Conservation (phyloP, 257 asterid species). For the Solanum chmielewskii region DNA sequence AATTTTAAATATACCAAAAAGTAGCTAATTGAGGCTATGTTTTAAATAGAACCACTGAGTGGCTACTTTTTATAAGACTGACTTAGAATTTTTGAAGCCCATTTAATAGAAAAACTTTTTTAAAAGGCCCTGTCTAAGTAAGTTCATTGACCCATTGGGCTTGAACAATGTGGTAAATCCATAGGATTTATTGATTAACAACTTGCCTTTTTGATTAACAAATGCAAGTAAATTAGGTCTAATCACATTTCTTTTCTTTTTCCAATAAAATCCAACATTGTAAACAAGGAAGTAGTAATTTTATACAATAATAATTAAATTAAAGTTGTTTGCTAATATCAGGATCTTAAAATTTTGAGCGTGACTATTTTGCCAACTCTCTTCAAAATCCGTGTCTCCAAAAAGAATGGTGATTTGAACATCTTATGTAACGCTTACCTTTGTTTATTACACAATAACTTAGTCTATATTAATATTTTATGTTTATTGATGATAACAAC, state of each 20-base stretch:
- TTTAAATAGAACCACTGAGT: background rate
- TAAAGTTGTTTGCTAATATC: too few relatives aligned
- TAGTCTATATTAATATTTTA: too few relatives aligned
- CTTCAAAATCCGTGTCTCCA: too few relatives aligned
- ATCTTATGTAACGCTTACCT: too few relatives aligned
- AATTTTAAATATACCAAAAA: background rate
- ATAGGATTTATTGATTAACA: background rate
- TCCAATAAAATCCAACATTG: background rate
- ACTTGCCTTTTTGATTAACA: background rate
- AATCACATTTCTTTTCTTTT: too few relatives aligned
- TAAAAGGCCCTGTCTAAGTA: background rate
- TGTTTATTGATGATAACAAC: too few relatives aligned
- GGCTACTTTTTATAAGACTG: background rate
- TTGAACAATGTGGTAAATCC: background rate
- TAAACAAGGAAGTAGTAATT: too few relatives aligned
- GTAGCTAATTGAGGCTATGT: background rate
- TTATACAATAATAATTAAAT: too few relatives aligned
- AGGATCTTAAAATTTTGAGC: too few relatives aligned
- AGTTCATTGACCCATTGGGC: background rate
- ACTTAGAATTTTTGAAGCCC: background rate
- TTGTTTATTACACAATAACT: too few relatives aligned
- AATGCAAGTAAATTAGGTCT: background rate
- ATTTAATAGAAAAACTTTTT: background rate
- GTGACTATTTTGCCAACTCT: too few relatives aligned
- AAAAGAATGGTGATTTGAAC: too few relatives aligned